Evolutionary conservation across 345 rosid genomes (phyloP).

Genomic region (Populus simonii): DNA sequence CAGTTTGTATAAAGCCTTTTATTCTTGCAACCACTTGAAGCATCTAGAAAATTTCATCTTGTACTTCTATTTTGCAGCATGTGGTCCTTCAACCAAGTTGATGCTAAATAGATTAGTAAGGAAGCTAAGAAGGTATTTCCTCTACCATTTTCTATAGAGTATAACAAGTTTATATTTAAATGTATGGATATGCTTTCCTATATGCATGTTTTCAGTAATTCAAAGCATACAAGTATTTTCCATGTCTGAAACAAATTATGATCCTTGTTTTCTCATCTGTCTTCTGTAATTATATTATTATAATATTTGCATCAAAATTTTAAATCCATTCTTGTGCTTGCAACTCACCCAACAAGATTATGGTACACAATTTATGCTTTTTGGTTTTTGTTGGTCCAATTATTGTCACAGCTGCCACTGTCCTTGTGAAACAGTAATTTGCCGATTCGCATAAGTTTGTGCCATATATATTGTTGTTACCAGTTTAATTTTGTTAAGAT

Average conservation of each 20-base stretch:
- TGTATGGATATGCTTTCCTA: background rate
- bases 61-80: slow-evolving; percentile 39
- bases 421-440: background rate
- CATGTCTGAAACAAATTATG: background rate
- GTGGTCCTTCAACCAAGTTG: slow-evolving; percentile 48
- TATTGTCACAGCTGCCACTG: background rate
- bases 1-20: background rate
- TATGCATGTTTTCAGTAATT: background rate
- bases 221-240: background rate
- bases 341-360: background rate
- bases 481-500: background rate
- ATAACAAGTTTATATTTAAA: background rate
- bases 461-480: background rate
- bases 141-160: background rate
- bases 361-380: background rate
- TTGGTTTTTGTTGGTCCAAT: background rate
- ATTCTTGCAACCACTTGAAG: slow-evolving; percentile 3
- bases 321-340: background rate
- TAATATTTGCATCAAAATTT: background rate
- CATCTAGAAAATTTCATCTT: background rate
- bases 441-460: background rate
- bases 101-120: slow-evolving; percentile 2
- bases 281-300: background rate
- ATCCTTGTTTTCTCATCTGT: background rate
- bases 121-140: slow-evolving; percentile 22